A percentile compares a stretch with the other conserved stretches of the same genome.
Evolutionary conservation across 2,329 filamentous ascomycete species (phyloP).

Genomic region (Chaetomium globosum): DNA sequence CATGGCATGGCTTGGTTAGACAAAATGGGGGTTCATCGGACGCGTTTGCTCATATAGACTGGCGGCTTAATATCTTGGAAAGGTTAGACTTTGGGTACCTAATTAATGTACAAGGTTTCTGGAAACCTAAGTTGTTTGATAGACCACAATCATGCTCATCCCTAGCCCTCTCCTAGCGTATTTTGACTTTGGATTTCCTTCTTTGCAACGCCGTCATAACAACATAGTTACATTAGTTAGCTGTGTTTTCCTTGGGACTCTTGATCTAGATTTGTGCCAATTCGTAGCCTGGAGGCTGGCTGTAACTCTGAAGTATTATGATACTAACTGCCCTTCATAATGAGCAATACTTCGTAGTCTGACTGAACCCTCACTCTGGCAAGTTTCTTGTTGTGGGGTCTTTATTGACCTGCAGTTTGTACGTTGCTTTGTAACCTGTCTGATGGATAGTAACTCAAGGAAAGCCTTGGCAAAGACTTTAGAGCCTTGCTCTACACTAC

Average conservation of each 20-base stretch:
- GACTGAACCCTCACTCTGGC: too few relatives aligned
- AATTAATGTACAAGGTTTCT: background rate
- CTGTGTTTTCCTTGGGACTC: background rate
- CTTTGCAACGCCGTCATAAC: background rate
- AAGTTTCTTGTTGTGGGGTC: too few relatives aligned
- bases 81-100: background rate
- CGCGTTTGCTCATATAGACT: conserved; percentile 9
- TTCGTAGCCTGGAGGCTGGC: too few relatives aligned
- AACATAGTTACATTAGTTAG: background rate
- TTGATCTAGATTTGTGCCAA: background rate
- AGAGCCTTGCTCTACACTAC: too few relatives aligned
- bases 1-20: background rate
- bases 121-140: background rate
- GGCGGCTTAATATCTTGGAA: background rate
- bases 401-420: too few relatives aligned
- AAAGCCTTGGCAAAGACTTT: too few relatives aligned
- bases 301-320: too few relatives aligned
- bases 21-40: conserved; percentile 10
- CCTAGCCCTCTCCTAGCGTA: conserved; percentile 23
- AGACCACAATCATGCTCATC: conserved; percentile 22
- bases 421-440: too few relatives aligned
- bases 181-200: background rate
- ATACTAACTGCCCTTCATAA: too few relatives aligned
- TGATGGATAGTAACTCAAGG: too few relatives aligned
- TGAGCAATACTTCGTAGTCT: too few relatives aligned